A percentile compares a stretch with the other conserved stretches of the same genome.
Evolutionary conservation across 140 eudicot genomes (phyloP).

Genomic region (Anethum foeniculum): DNA sequence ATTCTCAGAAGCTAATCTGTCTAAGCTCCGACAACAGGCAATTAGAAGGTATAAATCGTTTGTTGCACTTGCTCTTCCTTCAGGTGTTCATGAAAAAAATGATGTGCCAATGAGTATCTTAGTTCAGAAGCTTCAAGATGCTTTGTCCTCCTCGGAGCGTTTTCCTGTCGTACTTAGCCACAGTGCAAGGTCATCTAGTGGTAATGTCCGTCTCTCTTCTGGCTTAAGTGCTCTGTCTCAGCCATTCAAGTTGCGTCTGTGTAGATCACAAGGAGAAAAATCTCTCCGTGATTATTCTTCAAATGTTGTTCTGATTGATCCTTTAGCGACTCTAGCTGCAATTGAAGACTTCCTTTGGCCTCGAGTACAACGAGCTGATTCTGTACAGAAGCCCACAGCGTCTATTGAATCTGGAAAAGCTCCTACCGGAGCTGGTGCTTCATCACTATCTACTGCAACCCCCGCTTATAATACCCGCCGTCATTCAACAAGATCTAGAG

Average conservation of each 20-base stretch:
- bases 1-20: constrained; percentile 50
- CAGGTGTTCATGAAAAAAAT: constrained; percentile 33
- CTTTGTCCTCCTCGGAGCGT: constrained; percentile 82
- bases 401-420: constrained; percentile 58
- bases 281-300: constrained; percentile 94
- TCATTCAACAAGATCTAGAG: constrained; percentile 67
- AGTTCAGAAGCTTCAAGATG: constrained; percentile 88
- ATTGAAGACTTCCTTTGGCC: constrained; percentile 97
- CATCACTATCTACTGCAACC: constrained; percentile 44
- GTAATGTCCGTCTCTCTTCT: constrained; percentile 73
- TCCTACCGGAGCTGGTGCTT: constrained; percentile 53
- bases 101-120: constrained; percentile 65
- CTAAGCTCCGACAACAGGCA: constrained; percentile 79
- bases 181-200: constrained; percentile 64
- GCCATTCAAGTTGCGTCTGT: constrained; percentile 88
- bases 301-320: constrained; percentile 83
- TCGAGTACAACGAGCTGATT: constrained; percentile 79
- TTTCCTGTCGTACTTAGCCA: constrained; percentile 94
- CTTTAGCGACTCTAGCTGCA: constrained; percentile 88
- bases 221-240: constrained; percentile 85
- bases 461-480: constrained; percentile 60
- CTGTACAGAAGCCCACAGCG: constrained; percentile 53
- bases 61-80: constrained; percentile 63
- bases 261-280: constrained; percentile 91
- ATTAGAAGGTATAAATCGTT: constrained; percentile 65